A percentile compares a stretch with the other conserved stretches of the same genome.
Conservation (phyloP, 148 eudicot species). For the Rheum nobile region DNA sequence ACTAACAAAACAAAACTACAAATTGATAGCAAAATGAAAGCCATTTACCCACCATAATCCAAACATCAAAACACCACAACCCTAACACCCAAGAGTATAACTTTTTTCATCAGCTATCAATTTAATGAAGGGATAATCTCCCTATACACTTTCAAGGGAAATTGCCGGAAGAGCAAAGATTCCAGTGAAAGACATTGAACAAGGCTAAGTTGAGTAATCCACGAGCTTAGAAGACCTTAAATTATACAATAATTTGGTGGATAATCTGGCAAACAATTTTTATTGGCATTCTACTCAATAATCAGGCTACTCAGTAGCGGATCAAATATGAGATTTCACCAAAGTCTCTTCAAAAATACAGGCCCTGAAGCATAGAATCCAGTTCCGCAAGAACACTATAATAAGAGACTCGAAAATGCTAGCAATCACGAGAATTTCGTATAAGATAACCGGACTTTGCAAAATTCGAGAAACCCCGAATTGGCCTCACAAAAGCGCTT, state of each 20-base stretch:
- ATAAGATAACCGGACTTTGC: not conserved
- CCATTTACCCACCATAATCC: no score
- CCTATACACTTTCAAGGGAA: no score
- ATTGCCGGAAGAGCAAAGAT: not conserved
- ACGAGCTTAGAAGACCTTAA: not conserved
- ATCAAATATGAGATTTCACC: not conserved
- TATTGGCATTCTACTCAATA: not conserved
- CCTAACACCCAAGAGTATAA: no score
- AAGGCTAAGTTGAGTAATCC: not conserved
- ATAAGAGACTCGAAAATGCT: no score
- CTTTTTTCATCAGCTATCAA: no score
- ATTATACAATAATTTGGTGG: not conserved
- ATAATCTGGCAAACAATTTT: no score
- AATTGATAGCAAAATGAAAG: no score
- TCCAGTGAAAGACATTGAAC: no score
- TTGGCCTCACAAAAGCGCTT: not conserved
- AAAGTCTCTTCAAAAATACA: not conserved
- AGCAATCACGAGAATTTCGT: not conserved
- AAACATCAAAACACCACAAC: no score
- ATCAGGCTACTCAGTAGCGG: not conserved
- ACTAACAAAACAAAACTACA: no score
- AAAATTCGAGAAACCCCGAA: slow-evolving; percentile 7
- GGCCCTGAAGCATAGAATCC: not conserved
- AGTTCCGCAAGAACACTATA: not conserved
- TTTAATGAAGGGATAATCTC: no score